These are phyloP conservation scores for Fraxinus paxiana DNA, from an alignment of 305 asterid species.

Conservation along the genomic window DNA sequence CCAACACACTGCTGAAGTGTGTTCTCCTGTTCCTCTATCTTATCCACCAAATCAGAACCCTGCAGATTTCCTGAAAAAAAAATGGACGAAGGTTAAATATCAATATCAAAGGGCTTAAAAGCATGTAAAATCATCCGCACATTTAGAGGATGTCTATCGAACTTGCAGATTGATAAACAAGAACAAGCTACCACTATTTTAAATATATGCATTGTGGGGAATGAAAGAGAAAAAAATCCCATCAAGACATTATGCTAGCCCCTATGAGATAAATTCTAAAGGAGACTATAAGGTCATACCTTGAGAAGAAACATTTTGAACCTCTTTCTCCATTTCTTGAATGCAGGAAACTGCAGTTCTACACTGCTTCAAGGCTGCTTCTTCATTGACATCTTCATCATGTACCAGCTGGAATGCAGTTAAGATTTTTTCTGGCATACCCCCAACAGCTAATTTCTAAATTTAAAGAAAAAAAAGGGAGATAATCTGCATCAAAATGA, in stretches of 20 bases:
- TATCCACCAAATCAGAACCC: constrained; percentile 53
- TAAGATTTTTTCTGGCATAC: constrained; percentile 72
- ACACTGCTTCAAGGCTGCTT: constrained; percentile 59
- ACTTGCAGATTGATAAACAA: background rate
- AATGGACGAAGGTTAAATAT: background rate
- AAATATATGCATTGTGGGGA: background rate
- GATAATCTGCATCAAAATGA: constrained; percentile 16
- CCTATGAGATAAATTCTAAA: constrained; percentile 11
- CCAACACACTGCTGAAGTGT: constrained; percentile 52
- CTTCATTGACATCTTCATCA: constrained; percentile 68
- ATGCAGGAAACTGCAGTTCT: constrained; percentile 48
- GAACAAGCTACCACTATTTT: constrained; percentile 1
- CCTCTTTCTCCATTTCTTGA: constrained; percentile 65
- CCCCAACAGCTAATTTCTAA: constrained; percentile 92
- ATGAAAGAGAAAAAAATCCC: background rate
- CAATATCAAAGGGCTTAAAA: constrained; percentile 14
- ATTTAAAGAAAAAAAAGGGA: background rate
- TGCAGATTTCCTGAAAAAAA: constrained; percentile 46
- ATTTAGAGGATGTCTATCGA: background rate
- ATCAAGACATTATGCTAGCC: constrained; percentile 16
- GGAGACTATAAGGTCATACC: constrained; percentile 41
- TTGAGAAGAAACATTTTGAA: constrained; percentile 51
- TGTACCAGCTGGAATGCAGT: constrained; percentile 71
- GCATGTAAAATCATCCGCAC: constrained; percentile 1
- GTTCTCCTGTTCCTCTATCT: constrained; percentile 67